Conservation (phyloP, 768 basidiomycete species). For the Suillus plorans region DNA sequence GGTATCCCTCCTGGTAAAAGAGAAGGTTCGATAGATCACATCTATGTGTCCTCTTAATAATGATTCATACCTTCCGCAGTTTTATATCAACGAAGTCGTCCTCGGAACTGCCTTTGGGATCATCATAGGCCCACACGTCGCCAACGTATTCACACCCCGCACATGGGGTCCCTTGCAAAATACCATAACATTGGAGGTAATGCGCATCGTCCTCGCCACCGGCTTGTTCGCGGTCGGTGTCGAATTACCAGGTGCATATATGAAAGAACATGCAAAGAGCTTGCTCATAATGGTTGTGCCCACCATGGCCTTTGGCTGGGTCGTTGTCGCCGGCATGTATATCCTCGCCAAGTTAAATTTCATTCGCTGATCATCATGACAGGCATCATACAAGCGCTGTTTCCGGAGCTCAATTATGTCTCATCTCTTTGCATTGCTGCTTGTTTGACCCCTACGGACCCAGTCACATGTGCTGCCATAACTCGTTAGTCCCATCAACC, state of each 20-base stretch:
- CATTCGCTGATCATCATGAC: neutral
- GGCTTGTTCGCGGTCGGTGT: slow-evolving; percentile 96
- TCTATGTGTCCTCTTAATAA: neutral
- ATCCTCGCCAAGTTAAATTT: slow-evolving; percentile 1
- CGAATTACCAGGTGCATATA: slow-evolving; percentile 85
- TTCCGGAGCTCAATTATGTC: slow-evolving; percentile 69
- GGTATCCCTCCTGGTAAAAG: slow-evolving; percentile 79
- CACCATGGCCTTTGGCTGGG: slow-evolving; percentile 85
- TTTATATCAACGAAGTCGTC: slow-evolving; percentile 93
- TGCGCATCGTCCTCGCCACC: slow-evolving; percentile 84
- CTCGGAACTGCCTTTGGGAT: slow-evolving; percentile 73
- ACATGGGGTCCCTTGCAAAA: slow-evolving; percentile 56
- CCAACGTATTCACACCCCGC: slow-evolving; percentile 73
- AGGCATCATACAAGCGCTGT: slow-evolving; percentile 69
- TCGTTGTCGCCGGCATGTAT: slow-evolving; percentile 63
- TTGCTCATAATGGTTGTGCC: slow-evolving; percentile 71
- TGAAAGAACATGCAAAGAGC: slow-evolving; percentile 75
- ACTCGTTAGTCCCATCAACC: slow-evolving; percentile 45
- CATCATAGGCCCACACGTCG: slow-evolving; percentile 69
- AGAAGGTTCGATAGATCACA: slow-evolving; percentile 50
- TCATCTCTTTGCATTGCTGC: slow-evolving; percentile 86
- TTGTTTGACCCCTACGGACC: slow-evolving; percentile 92
- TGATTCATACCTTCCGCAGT: slow-evolving; percentile 31
- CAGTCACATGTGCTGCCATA: slow-evolving; percentile 85
- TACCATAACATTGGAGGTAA: slow-evolving; percentile 83